Conservation (phyloP, 345 rosid genomes). For the Ceriops zippeliana region DNA sequence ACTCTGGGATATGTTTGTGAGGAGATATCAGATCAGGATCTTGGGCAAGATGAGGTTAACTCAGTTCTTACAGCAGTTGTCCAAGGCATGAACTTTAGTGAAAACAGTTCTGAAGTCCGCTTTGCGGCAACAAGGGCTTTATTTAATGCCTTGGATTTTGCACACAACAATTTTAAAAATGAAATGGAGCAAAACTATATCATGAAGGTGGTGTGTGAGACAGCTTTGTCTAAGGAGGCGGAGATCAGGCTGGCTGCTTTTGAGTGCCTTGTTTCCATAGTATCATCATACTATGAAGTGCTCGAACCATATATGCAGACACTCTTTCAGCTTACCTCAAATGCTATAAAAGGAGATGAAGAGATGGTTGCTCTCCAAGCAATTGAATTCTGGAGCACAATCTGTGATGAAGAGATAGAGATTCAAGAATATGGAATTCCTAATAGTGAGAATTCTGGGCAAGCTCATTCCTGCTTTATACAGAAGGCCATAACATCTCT, state of each 20-base stretch:
- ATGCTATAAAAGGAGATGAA: constrained; percentile 76
- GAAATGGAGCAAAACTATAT: constrained; percentile 89
- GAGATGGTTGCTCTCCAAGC: constrained; percentile 95
- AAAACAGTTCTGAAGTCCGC: constrained; percentile 66
- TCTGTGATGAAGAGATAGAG: constrained; percentile 96
- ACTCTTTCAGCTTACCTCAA: constrained; percentile 81
- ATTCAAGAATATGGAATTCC: constrained; percentile 68
- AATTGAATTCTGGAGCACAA: constrained; percentile 94
- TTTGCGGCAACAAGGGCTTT: constrained; percentile 83
- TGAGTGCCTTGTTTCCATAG: constrained; percentile 94
- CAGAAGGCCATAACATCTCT: constrained; percentile 77
- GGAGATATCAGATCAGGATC: constrained; percentile 80
- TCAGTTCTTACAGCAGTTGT: constrained; percentile 92
- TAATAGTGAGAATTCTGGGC: constrained; percentile 60
- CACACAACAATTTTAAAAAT: constrained; percentile 87
- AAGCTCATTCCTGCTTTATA: constrained; percentile 62
- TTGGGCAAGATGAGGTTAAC: constrained; percentile 86
- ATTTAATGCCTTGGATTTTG: constrained; percentile 83
- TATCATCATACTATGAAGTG: constrained; percentile 78
- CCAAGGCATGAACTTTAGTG: constrained; percentile 89
- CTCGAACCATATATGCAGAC: constrained; percentile 85
- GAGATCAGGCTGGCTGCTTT: constrained; percentile 90
- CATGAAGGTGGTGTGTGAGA: constrained; percentile 91
- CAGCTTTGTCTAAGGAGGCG: constrained; percentile 72
- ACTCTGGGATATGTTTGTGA: constrained; percentile 92